Evolutionary conservation across 345 rosid species (phyloP).

Genomic region (Rhodamnia rubescens): DNA sequence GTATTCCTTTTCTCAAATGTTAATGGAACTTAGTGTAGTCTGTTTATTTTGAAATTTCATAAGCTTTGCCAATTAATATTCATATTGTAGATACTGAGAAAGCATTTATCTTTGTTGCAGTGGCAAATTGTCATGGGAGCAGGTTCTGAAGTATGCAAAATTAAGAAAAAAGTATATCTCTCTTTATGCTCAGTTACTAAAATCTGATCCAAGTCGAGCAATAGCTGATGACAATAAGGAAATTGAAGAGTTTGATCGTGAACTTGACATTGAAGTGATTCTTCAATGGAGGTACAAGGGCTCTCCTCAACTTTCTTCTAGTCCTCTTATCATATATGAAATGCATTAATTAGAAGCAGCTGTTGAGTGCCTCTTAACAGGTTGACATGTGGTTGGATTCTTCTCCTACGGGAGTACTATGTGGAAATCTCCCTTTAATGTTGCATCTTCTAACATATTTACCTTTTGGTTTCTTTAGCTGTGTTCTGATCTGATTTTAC

Average conservation of each 20-base stretch:
- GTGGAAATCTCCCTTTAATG: neutral
- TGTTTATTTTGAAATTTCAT: neutral
- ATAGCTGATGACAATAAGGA: slow-evolving; percentile 72
- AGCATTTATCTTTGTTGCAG: slow-evolving; percentile 45
- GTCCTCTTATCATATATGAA: neutral
- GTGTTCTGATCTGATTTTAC: neutral
- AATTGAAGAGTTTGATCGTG: slow-evolving; percentile 73
- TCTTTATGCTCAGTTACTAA: slow-evolving; percentile 76
- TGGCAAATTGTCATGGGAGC: slow-evolving; percentile 93
- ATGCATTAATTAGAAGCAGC: neutral
- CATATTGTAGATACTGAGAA: slow-evolving; percentile 9
- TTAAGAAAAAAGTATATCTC: slow-evolving; percentile 85
- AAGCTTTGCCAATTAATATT: neutral
- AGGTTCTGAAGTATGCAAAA: slow-evolving; percentile 58
- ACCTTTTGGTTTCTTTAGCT: neutral
- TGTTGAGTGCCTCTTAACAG: neutral
- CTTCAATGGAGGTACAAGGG: slow-evolving; percentile 84
- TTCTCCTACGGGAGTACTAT: neutral
- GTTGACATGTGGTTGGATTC: neutral
- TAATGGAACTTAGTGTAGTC: neutral
- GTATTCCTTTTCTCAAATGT: neutral
- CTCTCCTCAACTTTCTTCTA: neutral
- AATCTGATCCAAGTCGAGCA: slow-evolving; percentile 51
- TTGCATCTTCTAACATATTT: neutral
- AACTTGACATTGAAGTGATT: slow-evolving; percentile 80